phyloP scores from a whole-genome alignment of 2,329 filamentous ascomycete genomes.

The Fusarium sp. region DNA sequence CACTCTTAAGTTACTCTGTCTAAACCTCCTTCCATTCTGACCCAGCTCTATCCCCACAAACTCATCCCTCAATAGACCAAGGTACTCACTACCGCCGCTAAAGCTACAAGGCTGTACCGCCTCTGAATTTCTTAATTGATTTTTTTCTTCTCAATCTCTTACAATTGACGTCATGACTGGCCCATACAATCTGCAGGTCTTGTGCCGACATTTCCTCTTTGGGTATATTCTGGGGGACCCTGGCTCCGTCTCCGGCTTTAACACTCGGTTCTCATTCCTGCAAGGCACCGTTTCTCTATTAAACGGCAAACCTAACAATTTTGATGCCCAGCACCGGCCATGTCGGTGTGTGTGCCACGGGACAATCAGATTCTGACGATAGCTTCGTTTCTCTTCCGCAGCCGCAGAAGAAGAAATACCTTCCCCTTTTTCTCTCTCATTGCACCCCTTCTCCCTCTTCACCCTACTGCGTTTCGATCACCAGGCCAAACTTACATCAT shows the following conservation, averaged over 20 bases:
- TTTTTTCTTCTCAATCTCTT: neutral
- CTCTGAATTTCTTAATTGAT: neutral
- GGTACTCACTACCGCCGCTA: neutral
- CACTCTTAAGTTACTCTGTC: neutral
- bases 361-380: neutral
- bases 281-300: constrained; percentile 7
- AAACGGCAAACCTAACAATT: neutral
- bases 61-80: neutral
- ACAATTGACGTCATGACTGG: constrained; percentile 30
- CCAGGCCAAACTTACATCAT: too few relatives aligned
- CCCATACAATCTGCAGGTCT: constrained; percentile 20
- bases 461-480: too few relatives aligned
- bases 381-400: too few relatives aligned
- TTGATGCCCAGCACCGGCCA: constrained; percentile 11
- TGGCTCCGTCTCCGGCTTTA: constrained; percentile 8
- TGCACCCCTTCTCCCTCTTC: too few relatives aligned
- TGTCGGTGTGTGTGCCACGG: constrained; percentile 3
- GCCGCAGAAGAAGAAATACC: too few relatives aligned
- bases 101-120: neutral
- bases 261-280: constrained; percentile 5
- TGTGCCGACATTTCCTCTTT: constrained; percentile 26
- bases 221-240: constrained; percentile 1
- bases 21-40: neutral
- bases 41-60: constrained; percentile 5
- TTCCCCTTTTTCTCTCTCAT: too few relatives aligned